A percentile compares a stretch with the other conserved stretches of the same genome.
These are phyloP conservation scores for Sarocladium strictum DNA, from an alignment of 2,329 filamentous ascomycete genomes.

Conservation along the genomic window DNA sequence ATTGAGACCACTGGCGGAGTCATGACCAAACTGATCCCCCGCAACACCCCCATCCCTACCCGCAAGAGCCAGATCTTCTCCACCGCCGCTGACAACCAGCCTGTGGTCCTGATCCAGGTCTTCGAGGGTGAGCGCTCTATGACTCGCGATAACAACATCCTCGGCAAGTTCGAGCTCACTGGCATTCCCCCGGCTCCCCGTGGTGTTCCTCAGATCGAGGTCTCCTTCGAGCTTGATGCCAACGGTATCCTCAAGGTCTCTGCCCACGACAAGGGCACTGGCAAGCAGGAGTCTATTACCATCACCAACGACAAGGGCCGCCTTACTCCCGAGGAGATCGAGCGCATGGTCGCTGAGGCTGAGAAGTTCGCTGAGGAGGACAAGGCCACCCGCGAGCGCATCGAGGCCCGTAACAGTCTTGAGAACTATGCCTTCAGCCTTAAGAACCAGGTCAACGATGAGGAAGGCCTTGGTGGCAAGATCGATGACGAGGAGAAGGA, in stretches of 20 bases:
- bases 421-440: conserved; percentile 99
- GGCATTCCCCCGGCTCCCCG: conserved; percentile 92
- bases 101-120: conserved; percentile 90
- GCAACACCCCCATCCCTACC: conserved; percentile 91
- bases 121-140: conserved; percentile 89
- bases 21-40: conserved; percentile 94
- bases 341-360: conserved; percentile 97
- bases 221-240: conserved; percentile 94
- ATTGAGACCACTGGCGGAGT: conserved; percentile 97
- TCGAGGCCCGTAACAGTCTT: conserved; percentile 90
- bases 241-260: conserved; percentile 98
- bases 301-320: conserved; percentile 99
- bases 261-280: conserved; percentile 95
- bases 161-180: conserved; percentile 97
- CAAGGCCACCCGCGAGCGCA: conserved; percentile 95
- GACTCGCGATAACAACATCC: conserved; percentile 95
- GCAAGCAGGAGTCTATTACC: conserved; percentile 94
- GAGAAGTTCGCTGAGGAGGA: conserved; percentile 99
- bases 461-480: conserved; percentile 96
- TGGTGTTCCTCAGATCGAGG: conserved; percentile 96
- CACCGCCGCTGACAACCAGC: conserved; percentile 94
- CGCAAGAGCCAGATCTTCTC: conserved; percentile 98
- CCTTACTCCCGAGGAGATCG: conserved; percentile 92
- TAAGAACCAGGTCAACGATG: conserved; percentile 98
- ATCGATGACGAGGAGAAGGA: conserved; percentile 99